phyloP scores from a whole-genome alignment of 2,329 filamentous ascomycete species.

The Fusarium luffae region DNA sequence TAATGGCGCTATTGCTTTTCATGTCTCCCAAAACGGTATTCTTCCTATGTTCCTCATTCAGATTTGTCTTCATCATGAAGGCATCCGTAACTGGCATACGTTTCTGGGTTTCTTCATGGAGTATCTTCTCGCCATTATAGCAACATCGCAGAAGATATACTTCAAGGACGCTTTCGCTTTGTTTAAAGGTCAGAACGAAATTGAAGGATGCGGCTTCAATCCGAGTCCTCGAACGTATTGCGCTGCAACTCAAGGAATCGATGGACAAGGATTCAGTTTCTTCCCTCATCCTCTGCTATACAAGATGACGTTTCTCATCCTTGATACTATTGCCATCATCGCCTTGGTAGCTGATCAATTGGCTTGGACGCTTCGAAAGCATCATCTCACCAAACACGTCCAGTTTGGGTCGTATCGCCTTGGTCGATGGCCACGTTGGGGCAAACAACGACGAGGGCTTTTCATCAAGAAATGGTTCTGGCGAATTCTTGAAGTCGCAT shows the following conservation, averaged over 20 bases:
- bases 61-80: constrained; percentile 53
- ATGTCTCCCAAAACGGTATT: constrained; percentile 53
- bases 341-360: constrained; percentile 51
- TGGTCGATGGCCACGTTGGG: constrained; percentile 48
- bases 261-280: constrained; percentile 51
- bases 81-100: constrained; percentile 55
- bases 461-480: constrained; percentile 49
- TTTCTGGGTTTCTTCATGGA: constrained; percentile 55
- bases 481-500: constrained; percentile 51
- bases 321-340: constrained; percentile 52
- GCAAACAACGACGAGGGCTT: constrained; percentile 46
- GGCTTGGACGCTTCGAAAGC: constrained; percentile 52
- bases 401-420: constrained; percentile 48
- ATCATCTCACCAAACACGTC: constrained; percentile 48
- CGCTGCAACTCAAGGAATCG: constrained; percentile 49
- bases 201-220: constrained; percentile 51
- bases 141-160: constrained; percentile 51
- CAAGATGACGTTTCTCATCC: constrained; percentile 52
- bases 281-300: constrained; percentile 54
- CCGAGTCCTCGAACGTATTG: constrained; percentile 55
- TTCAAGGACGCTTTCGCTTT: constrained; percentile 51
- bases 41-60: constrained; percentile 54
- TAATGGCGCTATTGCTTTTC: constrained; percentile 53
- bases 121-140: constrained; percentile 53
- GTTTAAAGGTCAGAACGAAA: constrained; percentile 49